phyloP scores from a whole-genome alignment of 768 basidiomycete genomes.

The Podaxis sp. region DNA sequence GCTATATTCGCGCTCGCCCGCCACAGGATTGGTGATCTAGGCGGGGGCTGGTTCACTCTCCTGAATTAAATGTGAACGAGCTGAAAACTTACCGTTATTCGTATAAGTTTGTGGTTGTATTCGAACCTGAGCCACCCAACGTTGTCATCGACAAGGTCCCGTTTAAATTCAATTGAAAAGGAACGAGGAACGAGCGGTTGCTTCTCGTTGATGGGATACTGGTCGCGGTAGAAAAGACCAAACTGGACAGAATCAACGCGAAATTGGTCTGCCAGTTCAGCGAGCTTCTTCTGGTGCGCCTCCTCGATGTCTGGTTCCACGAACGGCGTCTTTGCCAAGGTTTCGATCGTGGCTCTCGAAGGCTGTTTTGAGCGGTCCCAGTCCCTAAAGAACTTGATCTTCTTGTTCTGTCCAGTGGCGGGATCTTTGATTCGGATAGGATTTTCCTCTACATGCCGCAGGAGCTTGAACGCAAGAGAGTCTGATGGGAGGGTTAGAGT shows the following conservation, averaged over 20 bases:
- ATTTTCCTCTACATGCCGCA: slow-evolving; percentile 38
- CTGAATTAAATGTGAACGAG: neutral
- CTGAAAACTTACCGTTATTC: slow-evolving; percentile 49
- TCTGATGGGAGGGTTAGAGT: slow-evolving; percentile 36
- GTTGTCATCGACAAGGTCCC: slow-evolving; percentile 42
- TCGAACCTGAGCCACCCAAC: slow-evolving; percentile 59
- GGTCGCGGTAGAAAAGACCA: slow-evolving; percentile 51
- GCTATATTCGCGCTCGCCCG: slow-evolving; percentile 47
- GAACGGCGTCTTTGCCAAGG: slow-evolving; percentile 54
- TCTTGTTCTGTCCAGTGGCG: slow-evolving; percentile 20
- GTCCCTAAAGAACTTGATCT: slow-evolving; percentile 32
- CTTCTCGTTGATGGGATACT: slow-evolving; percentile 27
- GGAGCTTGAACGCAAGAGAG: slow-evolving; percentile 43
- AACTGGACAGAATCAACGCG: slow-evolving; percentile 67
- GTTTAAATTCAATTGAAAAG: slow-evolving; percentile 74
- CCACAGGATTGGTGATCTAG: slow-evolving; percentile 58
- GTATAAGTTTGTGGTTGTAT: slow-evolving; percentile 67
- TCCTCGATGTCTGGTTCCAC: slow-evolving; percentile 53
- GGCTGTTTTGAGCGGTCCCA: slow-evolving; percentile 14
- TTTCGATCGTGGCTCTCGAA: slow-evolving; percentile 23
- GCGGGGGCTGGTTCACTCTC: neutral
- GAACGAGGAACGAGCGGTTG: slow-evolving; percentile 36
- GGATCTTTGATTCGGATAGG: slow-evolving; percentile 39
- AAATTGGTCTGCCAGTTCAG: slow-evolving; percentile 43
- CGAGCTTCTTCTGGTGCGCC: slow-evolving; percentile 42